Evolutionary conservation across 176 grass and related monocot species (phyloP), one percentile per base, ranked within the genome.

Genomic region (Thalia dealbata): DNA sequence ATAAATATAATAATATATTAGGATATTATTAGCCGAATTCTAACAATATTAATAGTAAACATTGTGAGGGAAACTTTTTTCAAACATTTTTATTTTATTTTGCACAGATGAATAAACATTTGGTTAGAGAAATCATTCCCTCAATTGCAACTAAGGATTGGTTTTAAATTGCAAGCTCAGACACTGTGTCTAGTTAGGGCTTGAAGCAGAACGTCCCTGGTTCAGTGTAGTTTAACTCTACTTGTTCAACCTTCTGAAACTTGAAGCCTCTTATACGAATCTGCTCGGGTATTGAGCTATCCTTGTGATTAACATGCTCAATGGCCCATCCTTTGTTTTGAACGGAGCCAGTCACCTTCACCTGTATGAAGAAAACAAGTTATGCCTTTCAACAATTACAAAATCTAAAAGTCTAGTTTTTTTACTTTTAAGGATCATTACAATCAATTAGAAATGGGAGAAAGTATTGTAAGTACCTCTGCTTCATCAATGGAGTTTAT

Each of bases 221-320:
- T 60, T 91, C 78, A 0, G 52, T 73, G 76, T 91, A 81, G 22
- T 77, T 88, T 65, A 84, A 41, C 65, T 97, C 85, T 46, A 91
- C 58, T 63, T 99, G 90, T 51, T 99, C 90, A 2, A 83, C 23
- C 78, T 93, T 93, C 54, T 91, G 81, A 0, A 99, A 84, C 78
- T 86, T 91, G 69, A 97, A 99, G 21, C 95, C 95, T 8, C 90
- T 84, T 63, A 88, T 97, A 58, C 83, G 76, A 2, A 81, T 88
- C 79, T 92, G 83, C 82, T 99, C 90, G 26, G 86, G 86, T 63
- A 88, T 67, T 0, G 83, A 91, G 23, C 22, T 77, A 35, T 97
- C 90, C 77, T 83, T 97, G 85, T 91, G 77, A 41, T 97, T 81
- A 0, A 86, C 83, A 14, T 81, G 82, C 76, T 73, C 62, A 67